Base-by-base conservation (phyloP, 768 basidiomycete genomes). In the Boletus rufocinnamomeus region DNA sequence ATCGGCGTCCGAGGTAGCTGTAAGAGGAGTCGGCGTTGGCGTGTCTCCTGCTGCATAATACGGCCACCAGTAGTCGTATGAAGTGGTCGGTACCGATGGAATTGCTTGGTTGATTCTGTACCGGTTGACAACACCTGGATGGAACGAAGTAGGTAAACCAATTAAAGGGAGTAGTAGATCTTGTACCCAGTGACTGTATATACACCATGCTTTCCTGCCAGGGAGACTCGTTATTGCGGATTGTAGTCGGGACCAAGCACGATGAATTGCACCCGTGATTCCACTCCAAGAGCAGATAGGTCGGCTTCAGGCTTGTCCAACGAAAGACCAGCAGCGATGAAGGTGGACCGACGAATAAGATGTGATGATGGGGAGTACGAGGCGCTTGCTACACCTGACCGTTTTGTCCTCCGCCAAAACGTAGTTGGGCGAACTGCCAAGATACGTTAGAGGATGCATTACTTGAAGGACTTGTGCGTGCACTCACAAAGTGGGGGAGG, bases 341-440 rank as follows among this genome's bases (percentile, higher is more conserved):
- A 91, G 2, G 89, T 90, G 6, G 88, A 85, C 6, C 89, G 84
- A 40, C 91, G 87, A 48, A 91, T 80, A 57, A 89, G 82, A 68
- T 89, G 84, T 0, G 83, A 83, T 0, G 88, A 81, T 0, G 89
- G 89, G 7, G 90, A 88, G 68, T 89, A 91, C 0, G 83, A 85
- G 7, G 87, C 82, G 5, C 79, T 81, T 47, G 87, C 80, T 1
- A 91, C 87, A 17, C 88, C 90, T 21, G 88, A 89, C 16, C 85
- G 83, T 32, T 75, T 80, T 2, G 87, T 89, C 62, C 84, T 85
- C 34, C 88, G 80, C 90, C 90, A 92, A 69, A 92, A 91, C 0
- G 90, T 88, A 8, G 84, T 88, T 0, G 90, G 89, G n/a, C 90
- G 87, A 37, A 90, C 89, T 91, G 60, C 2, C 1, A n/a, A 34